Base-by-base conservation (phyloP, 331 rosid genomes). In the Rosa hybrid region DNA sequence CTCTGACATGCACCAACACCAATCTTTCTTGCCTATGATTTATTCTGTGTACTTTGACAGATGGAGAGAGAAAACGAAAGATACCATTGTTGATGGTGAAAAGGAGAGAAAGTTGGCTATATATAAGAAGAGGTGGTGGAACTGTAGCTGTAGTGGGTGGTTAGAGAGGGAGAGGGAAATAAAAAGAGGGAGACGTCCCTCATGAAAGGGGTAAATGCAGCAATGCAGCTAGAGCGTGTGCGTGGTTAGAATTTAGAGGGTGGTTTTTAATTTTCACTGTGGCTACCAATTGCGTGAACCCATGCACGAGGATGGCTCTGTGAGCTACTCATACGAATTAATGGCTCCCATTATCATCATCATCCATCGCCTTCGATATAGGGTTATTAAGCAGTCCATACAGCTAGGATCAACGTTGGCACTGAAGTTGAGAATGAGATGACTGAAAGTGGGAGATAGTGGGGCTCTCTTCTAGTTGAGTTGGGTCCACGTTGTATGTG, bases 181-280 rank as follows among this genome's bases (percentile, higher is more conserved):
- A 85, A 85, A 71, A 81, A 59, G 80, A 48, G 41, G 85, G 79
- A 83, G 87, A 83, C 87, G 84, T 76, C 87, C 84, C 89, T 71
- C 89, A 87, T 87, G 91, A 89, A 64, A 7, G 79, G 86, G 85
- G 78, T 89, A 81, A 89, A 85, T 89, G 93, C 79, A 49, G 54
- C 54, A 4, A 49, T 49, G 54, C 64, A 57, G 64, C 30, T 57
- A 8, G 64, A 57, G 64, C 30, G 63, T 1, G 42, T 5, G 74
- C 9, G 59, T 71, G 59, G 23, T 62, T 71, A 23, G 75, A 5
- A 12, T n/a, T 64, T 30, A 8, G 57, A 7, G 30, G 53, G 46
- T 1, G 25, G 4, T 45, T 46, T 21, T 42, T 30, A 20, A 20
- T 48, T 76, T 85, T 72, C 68, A 79, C 78, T 54, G 84, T 72